phyloP scores from a whole-genome alignment of 1,139 yeast genomes.

The Taphrina pruni region DNA sequence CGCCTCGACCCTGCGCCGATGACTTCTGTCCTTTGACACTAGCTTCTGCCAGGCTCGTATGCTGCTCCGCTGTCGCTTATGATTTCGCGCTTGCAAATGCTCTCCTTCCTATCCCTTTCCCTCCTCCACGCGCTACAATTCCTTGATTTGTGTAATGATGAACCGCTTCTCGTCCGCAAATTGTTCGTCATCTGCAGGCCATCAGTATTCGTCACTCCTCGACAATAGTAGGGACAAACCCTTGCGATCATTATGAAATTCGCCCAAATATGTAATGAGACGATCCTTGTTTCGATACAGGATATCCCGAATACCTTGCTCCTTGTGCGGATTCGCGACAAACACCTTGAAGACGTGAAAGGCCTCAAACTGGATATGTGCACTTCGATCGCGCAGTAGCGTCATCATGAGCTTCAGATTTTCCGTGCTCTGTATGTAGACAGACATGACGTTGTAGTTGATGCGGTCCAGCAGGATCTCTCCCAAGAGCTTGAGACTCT shows the following conservation, averaged over 20 bases:
- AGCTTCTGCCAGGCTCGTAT: too few species aligned
- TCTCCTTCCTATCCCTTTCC: neutral
- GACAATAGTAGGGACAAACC: neutral
- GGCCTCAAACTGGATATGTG: slow-evolving; percentile 85
- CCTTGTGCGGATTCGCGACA: slow-evolving; percentile 91
- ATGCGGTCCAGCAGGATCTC: slow-evolving; percentile 76
- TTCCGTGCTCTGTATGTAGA: slow-evolving; percentile 78
- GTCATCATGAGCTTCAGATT: slow-evolving; percentile 87
- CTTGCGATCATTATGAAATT: slow-evolving; percentile 64
- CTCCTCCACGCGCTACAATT: slow-evolving; percentile 45
- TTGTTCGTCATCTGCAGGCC: slow-evolving; percentile 65
- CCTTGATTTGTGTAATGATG: slow-evolving; percentile 73
- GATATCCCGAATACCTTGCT: slow-evolving; percentile 78
- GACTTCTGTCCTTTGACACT: too few species aligned
- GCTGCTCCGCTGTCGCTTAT: too few species aligned
- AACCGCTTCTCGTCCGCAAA: slow-evolving; percentile 82
- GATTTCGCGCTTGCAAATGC: neutral
- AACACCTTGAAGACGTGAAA: slow-evolving; percentile 87
- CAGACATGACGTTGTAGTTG: slow-evolving; percentile 73
- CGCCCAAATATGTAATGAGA: slow-evolving; percentile 69
- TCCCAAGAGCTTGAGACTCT: slow-evolving; percentile 77
- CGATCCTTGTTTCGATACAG: slow-evolving; percentile 80
- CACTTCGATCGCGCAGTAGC: slow-evolving; percentile 82
- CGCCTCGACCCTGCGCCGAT: too few species aligned
- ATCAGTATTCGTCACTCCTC: slow-evolving; percentile 50